Evolutionary conservation across 2,329 filamentous ascomycete species (phyloP).

Genomic region (Calonectria honghensis): DNA sequence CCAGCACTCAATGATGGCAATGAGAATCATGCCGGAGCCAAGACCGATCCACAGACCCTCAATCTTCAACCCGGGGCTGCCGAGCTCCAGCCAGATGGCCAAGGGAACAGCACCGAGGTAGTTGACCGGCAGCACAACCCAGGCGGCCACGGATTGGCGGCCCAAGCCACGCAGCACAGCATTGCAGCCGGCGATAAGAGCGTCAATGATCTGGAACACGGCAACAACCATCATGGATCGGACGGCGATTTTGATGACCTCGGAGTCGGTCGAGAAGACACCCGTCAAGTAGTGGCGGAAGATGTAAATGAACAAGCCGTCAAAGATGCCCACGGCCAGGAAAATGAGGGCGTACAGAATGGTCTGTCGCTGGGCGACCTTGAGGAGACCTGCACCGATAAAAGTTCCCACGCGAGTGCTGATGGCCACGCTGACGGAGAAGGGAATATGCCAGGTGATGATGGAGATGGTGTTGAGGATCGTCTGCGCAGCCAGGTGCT

Average conservation of each 20-base stretch:
- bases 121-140: constrained; percentile 60
- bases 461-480: constrained; percentile 64
- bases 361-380: constrained; percentile 57
- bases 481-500: constrained; percentile 65
- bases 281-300: constrained; percentile 27
- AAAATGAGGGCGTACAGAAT: constrained; percentile 59
- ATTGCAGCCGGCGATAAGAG: constrained; percentile 56
- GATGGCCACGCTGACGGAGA: constrained; percentile 65
- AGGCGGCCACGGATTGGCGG: constrained; percentile 61
- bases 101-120: constrained; percentile 62
- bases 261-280: constrained; percentile 31
- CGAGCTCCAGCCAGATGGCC: constrained; percentile 63
- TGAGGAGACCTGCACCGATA: constrained; percentile 61
- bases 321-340: constrained; percentile 56
- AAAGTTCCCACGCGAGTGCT: constrained; percentile 66
- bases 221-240: constrained; percentile 31
- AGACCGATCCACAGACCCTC: constrained; percentile 53
- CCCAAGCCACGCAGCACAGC: constrained; percentile 63
- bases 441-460: constrained; percentile 66
- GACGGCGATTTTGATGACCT: constrained; percentile 28
- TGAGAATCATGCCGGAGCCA: constrained; percentile 51
- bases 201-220: constrained; percentile 41
- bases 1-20: constrained; percentile 49
- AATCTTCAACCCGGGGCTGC: constrained; percentile 49
- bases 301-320: constrained; percentile 54